phyloP scores from a whole-genome alignment of 305 asterid species.

The Fraxinus velutina region DNA sequence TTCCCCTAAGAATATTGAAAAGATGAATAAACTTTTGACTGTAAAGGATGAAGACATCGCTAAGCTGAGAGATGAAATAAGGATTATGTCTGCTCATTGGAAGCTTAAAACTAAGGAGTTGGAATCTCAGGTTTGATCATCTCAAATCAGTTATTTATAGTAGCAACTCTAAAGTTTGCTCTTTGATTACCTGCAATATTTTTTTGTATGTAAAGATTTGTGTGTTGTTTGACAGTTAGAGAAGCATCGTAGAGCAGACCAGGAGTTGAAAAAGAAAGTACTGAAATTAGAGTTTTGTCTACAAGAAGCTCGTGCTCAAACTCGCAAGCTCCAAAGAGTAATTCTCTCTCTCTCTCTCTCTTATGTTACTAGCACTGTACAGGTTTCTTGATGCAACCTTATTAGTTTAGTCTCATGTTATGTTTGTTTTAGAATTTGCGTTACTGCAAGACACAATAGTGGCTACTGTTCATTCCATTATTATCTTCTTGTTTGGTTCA shows the following conservation, averaged over 20 bases:
- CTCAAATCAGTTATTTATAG: background rate
- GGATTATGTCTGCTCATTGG: slow-evolving; percentile 85
- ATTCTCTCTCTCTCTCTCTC: slow-evolving; percentile 7
- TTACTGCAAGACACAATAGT: background rate
- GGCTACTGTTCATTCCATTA: background rate
- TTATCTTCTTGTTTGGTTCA: background rate
- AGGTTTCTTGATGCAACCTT: background rate
- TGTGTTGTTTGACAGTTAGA: slow-evolving; percentile 35
- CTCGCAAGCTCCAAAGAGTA: slow-evolving; percentile 84
- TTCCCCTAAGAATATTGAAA: slow-evolving; percentile 59
- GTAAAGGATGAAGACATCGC: slow-evolving; percentile 74
- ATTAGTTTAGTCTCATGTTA: background rate
- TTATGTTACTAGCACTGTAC: background rate
- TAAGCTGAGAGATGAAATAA: slow-evolving; percentile 68
- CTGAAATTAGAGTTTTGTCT: slow-evolving; percentile 66
- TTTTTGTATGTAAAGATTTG: background rate
- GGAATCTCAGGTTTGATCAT: slow-evolving; percentile 65
- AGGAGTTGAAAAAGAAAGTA: slow-evolving; percentile 71
- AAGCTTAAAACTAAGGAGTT: slow-evolving; percentile 71
- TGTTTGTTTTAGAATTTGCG: background rate
- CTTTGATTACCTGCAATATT: background rate
- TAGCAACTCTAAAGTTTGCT: background rate
- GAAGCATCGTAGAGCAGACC: slow-evolving; percentile 71
- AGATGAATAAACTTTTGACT: slow-evolving; percentile 53
- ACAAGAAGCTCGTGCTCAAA: slow-evolving; percentile 72